Evolutionary conservation across 768 basidiomycete species (phyloP).

Genomic region (Tricholoma furcatifolium): DNA sequence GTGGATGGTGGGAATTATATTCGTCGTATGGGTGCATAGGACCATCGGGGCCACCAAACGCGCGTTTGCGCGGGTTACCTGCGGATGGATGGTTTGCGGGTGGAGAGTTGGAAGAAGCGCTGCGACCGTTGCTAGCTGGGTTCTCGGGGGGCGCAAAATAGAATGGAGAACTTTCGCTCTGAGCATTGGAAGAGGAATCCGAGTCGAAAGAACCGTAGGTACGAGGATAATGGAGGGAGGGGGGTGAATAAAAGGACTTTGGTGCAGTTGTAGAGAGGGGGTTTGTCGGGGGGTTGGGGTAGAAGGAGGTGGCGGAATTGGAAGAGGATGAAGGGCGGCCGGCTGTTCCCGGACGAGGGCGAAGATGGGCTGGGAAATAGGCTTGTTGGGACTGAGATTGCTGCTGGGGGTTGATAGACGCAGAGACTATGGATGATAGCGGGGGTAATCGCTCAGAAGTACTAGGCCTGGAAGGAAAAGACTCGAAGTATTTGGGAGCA

Average conservation of each 20-base stretch:
- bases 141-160: constrained; percentile 67
- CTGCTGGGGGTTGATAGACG: constrained; percentile 43
- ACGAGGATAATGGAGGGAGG: constrained; percentile 40
- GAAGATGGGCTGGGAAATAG: constrained; percentile 5
- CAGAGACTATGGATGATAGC: constrained; percentile 66
- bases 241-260: constrained; percentile 15
- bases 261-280: neutral
- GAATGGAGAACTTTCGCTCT: too few relatives aligned
- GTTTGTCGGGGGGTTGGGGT: constrained; percentile 4
- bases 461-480: constrained; percentile 33
- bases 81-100: constrained; percentile 20
- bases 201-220: constrained; percentile 22
- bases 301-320: constrained; percentile 9
- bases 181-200: constrained; percentile 28
- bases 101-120: constrained; percentile 21
- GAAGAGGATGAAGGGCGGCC: constrained; percentile 9
- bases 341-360: constrained; percentile 5
- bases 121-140: constrained; percentile 27
- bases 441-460: constrained; percentile 59
- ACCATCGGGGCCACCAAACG: constrained; percentile 57
- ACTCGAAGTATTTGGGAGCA: constrained; percentile 33
- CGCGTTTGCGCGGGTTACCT: constrained; percentile 54
- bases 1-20: constrained; percentile 4
- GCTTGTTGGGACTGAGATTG: neutral
- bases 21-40: constrained; percentile 24